Conservation (phyloP, 2,329 filamentous ascomycete species). For the Lomentospora prolificans region DNA sequence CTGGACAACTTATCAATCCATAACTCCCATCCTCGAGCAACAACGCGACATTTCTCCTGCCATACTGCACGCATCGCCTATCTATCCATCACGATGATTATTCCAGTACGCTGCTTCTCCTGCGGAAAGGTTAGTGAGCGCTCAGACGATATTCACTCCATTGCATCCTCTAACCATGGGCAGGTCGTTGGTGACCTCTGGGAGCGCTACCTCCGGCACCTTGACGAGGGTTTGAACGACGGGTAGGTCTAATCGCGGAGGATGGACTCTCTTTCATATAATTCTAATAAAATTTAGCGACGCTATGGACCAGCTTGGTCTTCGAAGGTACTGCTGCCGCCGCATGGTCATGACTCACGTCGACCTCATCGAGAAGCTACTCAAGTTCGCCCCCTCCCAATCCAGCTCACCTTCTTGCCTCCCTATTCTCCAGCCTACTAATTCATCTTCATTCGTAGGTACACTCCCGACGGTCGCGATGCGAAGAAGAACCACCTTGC, state of each 20-base stretch:
- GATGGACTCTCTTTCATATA: not conserved
- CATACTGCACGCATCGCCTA: not conserved
- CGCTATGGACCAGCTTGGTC: slow-evolving; percentile 88
- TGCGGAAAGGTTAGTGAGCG: slow-evolving; percentile 75
- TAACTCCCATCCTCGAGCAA: not conserved
- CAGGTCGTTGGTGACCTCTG: slow-evolving; percentile 96
- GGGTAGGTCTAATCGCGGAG: slow-evolving; percentile 45
- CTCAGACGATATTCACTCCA: not conserved
- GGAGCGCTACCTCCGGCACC: slow-evolving; percentile 86
- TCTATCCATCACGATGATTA: slow-evolving; percentile 66
- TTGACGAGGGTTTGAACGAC: slow-evolving; percentile 67
- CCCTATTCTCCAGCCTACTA: not conserved
- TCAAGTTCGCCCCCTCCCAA: slow-evolving; percentile 82
- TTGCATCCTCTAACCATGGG: slow-evolving; percentile 21
- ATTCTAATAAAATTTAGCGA: slow-evolving; percentile 50
- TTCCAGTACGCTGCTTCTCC: slow-evolving; percentile 96
- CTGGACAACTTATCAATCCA: not conserved
- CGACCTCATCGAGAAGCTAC: slow-evolving; percentile 94
- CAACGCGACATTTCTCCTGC: not conserved
- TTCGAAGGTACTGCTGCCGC: slow-evolving; percentile 95
- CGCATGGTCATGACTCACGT: slow-evolving; percentile 99
- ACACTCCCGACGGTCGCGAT: slow-evolving; percentile 53
- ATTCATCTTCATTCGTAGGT: slow-evolving; percentile 26
- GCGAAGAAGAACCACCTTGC: slow-evolving; percentile 46
- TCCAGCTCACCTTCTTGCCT: not conserved